Base-by-base conservation (phyloP, 2,329 filamentous ascomycete species). In the Torrubiella hemipterigena region DNA sequence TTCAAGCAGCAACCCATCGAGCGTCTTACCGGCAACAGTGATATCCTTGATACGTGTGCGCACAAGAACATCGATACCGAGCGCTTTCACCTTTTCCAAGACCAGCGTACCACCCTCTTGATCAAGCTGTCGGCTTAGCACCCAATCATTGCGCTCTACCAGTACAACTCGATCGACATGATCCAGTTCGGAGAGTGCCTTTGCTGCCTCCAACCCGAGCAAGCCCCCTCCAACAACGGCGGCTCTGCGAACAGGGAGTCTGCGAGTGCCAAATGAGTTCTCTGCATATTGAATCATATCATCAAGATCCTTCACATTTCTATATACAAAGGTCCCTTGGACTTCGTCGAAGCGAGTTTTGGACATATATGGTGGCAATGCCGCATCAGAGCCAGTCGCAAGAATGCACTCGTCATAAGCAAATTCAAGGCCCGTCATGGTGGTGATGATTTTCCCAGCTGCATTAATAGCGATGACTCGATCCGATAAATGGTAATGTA, bases 151-250 rank as follows among this genome's bases (percentile, higher is more conserved):
- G 31, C 83, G 68, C 54, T 94, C 87, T 31, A 94, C 74, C 7
- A 94, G 61, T 42, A 77, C 81, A 31, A 94, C 80, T 35, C 74
- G 72, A 10, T 68, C 63, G 47, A 81, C 93, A 31, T 76, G 71
- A 43, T 81, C 68, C 7, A 94, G 61, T 48, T 93, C 85, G 61
- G 87, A 78, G 82, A 94, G 86, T 3, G 86, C 86, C 46, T 93
- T 91, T 20, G 84, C 86, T 3, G 86, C 86, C 57, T 94, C 86
- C 1, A 95, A 69, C 1, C 86, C 86, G 0, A 94, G 65, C 16
- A 95, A 55, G 1, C 86, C 86, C 31, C 86, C 86, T 16, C 86
- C 86, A 4, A 94, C 81, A 0, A 91, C 84, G 5, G 76, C 70
- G 1, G 22, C 22, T 24, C 14, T 24, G 12, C 22, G 22, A 24